These are phyloP conservation scores for Suillus subluteus DNA, from an alignment of 768 basidiomycete species.

Conservation along the genomic window DNA sequence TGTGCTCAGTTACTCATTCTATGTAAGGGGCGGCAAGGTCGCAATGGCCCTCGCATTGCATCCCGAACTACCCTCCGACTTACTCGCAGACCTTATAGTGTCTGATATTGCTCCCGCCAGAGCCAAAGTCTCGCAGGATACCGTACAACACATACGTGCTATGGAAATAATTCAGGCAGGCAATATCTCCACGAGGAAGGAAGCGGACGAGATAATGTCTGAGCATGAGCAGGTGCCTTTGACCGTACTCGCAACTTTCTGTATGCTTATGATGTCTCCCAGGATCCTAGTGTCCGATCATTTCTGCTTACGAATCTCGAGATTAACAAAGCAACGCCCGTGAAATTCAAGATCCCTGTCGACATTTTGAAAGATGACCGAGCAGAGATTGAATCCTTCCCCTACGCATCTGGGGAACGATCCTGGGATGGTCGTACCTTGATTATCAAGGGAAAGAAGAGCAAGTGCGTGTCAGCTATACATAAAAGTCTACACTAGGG, in stretches of 20 bases:
- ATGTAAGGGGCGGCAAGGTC: slow-evolving; percentile 79
- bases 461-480: slow-evolving; percentile 51
- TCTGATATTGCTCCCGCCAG: slow-evolving; percentile 82
- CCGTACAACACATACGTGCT: slow-evolving; percentile 62
- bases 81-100: slow-evolving; percentile 64
- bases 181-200: slow-evolving; percentile 60
- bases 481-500: background rate
- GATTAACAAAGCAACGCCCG: slow-evolving; percentile 31
- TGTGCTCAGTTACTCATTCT: slow-evolving; percentile 8
- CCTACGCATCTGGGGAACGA: slow-evolving; percentile 60
- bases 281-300: slow-evolving; percentile 77
- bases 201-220: slow-evolving; percentile 68
- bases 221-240: slow-evolving; percentile 62
- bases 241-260: too few relatives aligned
- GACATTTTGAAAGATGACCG: slow-evolving; percentile 64
- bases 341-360: slow-evolving; percentile 79
- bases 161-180: slow-evolving; percentile 76
- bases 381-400: slow-evolving; percentile 77
- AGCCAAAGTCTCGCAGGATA: slow-evolving; percentile 62
- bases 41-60: slow-evolving; percentile 71
- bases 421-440: slow-evolving; percentile 63
- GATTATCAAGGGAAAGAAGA: slow-evolving; percentile 79
- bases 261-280: slow-evolving; percentile 15
- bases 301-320: slow-evolving; percentile 87
- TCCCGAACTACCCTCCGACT: slow-evolving; percentile 41